These are phyloP conservation scores for Aspergillus pseudoglaucus DNA, from an alignment of 2,329 filamentous ascomycete species.

Conservation along the genomic window DNA sequence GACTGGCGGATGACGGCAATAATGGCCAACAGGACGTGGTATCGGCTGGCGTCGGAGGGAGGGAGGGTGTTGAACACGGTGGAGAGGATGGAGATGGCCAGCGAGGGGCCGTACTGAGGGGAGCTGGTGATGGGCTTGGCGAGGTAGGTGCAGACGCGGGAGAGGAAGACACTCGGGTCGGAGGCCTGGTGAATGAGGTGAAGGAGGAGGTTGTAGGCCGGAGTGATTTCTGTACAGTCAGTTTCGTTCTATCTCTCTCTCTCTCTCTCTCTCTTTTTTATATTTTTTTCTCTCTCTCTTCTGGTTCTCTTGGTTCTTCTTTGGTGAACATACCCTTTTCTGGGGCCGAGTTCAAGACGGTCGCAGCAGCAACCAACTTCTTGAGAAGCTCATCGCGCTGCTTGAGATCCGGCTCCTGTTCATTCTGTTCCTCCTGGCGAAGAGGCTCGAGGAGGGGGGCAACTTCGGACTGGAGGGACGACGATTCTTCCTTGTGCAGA, in stretches of 20 bases:
- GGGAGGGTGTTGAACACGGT: slow-evolving; percentile 94
- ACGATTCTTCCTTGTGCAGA: slow-evolving; percentile 61
- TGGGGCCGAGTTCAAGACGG: slow-evolving; percentile 71
- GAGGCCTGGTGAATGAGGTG: slow-evolving; percentile 84
- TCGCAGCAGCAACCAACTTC: slow-evolving; percentile 77
- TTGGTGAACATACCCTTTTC: slow-evolving; percentile 61
- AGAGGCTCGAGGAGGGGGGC: slow-evolving; percentile 58
- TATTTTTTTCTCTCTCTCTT: slow-evolving; percentile 3
- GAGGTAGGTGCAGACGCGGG: slow-evolving; percentile 82
- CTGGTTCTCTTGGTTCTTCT: slow-evolving; percentile 6
- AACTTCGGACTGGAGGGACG: slow-evolving; percentile 55
- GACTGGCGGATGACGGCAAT: slow-evolving; percentile 71
- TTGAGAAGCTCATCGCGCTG: slow-evolving; percentile 79
- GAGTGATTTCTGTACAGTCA: slow-evolving; percentile 66
- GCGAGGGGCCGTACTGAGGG: slow-evolving; percentile 72
- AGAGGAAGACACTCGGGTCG: slow-evolving; percentile 78
- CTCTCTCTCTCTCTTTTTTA: no score
- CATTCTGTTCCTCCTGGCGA: slow-evolving; percentile 48
- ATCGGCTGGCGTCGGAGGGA: slow-evolving; percentile 69
- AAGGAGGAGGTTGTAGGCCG: slow-evolving; percentile 93
- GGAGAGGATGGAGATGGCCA: slow-evolving; percentile 84
- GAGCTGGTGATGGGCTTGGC: slow-evolving; percentile 79
- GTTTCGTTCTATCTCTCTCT: slow-evolving; percentile 8
- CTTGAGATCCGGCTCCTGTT: slow-evolving; percentile 49
- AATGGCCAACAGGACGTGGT: slow-evolving; percentile 85